Percentiles rank a stretch among this genome's conserved stretches.
Evolutionary conservation across 768 basidiomycete species (phyloP).

Genomic region (Leucosporidium yakuticum): DNA sequence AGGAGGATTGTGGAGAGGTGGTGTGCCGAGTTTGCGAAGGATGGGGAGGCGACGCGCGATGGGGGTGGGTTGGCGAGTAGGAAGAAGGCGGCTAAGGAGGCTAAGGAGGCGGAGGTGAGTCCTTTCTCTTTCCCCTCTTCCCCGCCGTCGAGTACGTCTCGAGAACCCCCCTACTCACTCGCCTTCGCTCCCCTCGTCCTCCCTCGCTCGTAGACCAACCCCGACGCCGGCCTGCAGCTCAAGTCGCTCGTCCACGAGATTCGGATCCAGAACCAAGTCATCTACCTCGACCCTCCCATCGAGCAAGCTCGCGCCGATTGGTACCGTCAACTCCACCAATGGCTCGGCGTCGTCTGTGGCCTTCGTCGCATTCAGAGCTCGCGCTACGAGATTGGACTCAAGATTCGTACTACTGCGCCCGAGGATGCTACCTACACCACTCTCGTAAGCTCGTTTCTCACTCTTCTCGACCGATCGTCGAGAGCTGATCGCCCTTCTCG

Average conservation of each 20-base stretch:
- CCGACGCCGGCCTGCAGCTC: slow-evolving; percentile 53
- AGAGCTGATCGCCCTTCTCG: not conserved
- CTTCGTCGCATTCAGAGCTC: slow-evolving; percentile 85
- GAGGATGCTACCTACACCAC: slow-evolving; percentile 76
- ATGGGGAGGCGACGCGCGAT: slow-evolving; percentile 42
- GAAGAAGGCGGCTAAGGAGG: slow-evolving; percentile 40
- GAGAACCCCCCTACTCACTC: not conserved
- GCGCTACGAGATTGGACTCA: slow-evolving; percentile 90
- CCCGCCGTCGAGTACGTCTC: not conserved
- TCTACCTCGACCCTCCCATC: slow-evolving; percentile 96
- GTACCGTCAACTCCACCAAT: slow-evolving; percentile 82
- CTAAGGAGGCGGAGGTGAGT: slow-evolving; percentile 60
- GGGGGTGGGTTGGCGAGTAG: slow-evolving; percentile 4
- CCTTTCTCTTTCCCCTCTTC: not conserved
- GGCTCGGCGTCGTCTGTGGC: slow-evolving; percentile 86
- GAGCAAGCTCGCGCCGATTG: slow-evolving; percentile 85
- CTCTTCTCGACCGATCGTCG: not conserved
- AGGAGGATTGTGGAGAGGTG: slow-evolving; percentile 73
- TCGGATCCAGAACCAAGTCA: slow-evolving; percentile 96
- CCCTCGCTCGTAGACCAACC: slow-evolving; percentile 7
- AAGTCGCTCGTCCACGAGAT: slow-evolving; percentile 91
- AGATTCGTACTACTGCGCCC: slow-evolving; percentile 62
- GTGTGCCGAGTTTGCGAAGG: slow-evolving; percentile 79
- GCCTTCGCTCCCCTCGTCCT: not conserved
- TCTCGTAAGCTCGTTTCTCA: slow-evolving; percentile 52